phyloP scores from a whole-genome alignment of 257 asterid species.

The Solanum etuberosum region DNA sequence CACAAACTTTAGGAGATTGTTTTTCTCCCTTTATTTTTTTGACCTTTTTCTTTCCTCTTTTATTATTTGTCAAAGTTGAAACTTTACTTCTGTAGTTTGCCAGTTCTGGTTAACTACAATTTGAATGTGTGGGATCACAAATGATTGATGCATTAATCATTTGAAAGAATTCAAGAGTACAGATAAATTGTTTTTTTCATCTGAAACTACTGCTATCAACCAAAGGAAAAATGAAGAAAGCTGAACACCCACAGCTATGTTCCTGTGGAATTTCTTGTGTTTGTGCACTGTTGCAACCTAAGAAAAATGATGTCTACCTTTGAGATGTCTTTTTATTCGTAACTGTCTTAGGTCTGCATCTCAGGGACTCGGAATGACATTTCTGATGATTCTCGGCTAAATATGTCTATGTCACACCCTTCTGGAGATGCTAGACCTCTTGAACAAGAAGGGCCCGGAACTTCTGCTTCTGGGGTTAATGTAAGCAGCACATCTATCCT shows the following conservation, averaged over 20 bases:
- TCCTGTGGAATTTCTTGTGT: not conserved
- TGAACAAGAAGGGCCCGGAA: constrained; percentile 56
- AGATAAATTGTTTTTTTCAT: not conserved
- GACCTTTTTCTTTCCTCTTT: not conserved
- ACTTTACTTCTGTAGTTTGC: not conserved
- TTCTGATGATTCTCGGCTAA: constrained; percentile 60
- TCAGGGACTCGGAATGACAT: constrained; percentile 59
- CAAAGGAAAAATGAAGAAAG: not conserved
- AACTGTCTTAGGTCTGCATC: constrained; percentile 7
- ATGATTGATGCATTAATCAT: not conserved
- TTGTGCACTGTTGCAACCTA: not conserved
- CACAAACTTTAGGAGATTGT: not conserved
- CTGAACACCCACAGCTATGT: not conserved
- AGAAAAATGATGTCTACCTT: not conserved
- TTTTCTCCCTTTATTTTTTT: not conserved
- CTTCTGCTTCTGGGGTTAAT: constrained; percentile 33
- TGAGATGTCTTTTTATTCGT: constrained; percentile 2
- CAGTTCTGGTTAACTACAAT: not conserved
- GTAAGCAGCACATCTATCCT: constrained; percentile 38
- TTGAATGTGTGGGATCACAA: not conserved
- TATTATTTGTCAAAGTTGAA: not conserved
- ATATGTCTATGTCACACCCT: constrained; percentile 33
- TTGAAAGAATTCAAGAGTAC: not conserved
- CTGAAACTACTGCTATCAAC: not conserved
- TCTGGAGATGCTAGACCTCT: constrained; percentile 36